phyloP scores from a whole-genome alignment of 2,329 filamentous ascomycete genomes.

The Colletotrichum liriopes region DNA sequence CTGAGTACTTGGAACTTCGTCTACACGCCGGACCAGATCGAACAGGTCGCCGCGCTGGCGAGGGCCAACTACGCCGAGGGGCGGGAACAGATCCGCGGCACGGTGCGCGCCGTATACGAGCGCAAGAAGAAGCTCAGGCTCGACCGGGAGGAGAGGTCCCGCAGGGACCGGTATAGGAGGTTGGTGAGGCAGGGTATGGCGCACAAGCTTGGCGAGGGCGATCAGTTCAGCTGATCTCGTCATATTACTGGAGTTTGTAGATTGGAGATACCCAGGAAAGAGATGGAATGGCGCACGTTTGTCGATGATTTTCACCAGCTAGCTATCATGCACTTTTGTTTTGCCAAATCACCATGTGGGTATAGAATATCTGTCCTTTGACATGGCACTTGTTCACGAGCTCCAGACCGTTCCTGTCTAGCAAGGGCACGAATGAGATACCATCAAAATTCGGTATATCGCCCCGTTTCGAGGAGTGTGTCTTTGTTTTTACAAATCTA shows the following conservation, averaged over 20 bases:
- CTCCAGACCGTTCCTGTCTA: too few relatives aligned
- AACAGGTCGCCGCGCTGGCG: conserved; percentile 86
- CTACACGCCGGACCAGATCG: conserved; percentile 92
- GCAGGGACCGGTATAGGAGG: conserved; percentile 60
- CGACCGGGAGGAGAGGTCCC: conserved; percentile 62
- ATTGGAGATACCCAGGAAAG: conserved; percentile 39
- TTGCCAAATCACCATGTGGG: too few relatives aligned
- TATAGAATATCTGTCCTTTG: too few relatives aligned
- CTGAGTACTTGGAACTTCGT: conserved; percentile 99
- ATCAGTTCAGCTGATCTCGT: conserved; percentile 72
- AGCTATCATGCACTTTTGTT: background rate
- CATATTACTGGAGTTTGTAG: conserved; percentile 17
- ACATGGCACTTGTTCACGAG: too few relatives aligned
- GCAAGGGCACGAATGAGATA: too few relatives aligned
- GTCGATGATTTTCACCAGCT: background rate
- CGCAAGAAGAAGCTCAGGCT: conserved; percentile 83
- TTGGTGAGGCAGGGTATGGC: conserved; percentile 66
- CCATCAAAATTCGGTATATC: background rate
- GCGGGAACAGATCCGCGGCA: conserved; percentile 81
- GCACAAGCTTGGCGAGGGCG: conserved; percentile 73
- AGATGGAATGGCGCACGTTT: conserved; percentile 10
- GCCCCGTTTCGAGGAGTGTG: conserved; percentile 36
- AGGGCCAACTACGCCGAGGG: conserved; percentile 91
- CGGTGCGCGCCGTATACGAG: conserved; percentile 92
- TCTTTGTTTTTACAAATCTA: conserved; percentile 56